Evolutionary conservation across 2,329 filamentous ascomycete species (phyloP).

Genomic region (Aspergillus eucalypticola): DNA sequence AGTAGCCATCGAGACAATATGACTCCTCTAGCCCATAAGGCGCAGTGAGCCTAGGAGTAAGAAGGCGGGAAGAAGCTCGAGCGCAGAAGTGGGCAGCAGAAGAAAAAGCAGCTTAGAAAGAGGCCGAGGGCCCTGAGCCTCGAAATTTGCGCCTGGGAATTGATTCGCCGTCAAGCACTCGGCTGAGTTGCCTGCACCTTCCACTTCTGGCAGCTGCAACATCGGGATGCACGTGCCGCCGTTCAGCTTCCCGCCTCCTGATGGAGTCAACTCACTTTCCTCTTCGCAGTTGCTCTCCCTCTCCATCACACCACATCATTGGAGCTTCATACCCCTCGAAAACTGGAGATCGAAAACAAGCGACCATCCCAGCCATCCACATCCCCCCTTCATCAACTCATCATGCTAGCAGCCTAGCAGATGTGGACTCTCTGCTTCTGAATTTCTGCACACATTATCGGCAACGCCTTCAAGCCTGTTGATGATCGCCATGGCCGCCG

Average conservation of each 20-base stretch:
- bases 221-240: constrained; percentile 4
- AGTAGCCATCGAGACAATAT: not conserved
- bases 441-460: not conserved
- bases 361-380: too few relatives aligned
- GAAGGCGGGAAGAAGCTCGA: not conserved
- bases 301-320: too few relatives aligned
- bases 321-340: not conserved
- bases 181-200: constrained; percentile 14
- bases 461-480: not conserved
- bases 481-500: not conserved
- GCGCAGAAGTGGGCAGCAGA: not conserved
- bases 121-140: not conserved
- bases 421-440: not conserved
- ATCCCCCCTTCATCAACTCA: not conserved
- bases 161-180: constrained; percentile 8
- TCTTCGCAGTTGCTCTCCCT: too few relatives aligned
- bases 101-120: not conserved
- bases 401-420: not conserved
- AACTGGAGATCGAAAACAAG: not conserved
- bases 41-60: not conserved
- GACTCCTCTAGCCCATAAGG: not conserved
- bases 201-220: not conserved
- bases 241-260: not conserved
- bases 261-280: too few relatives aligned
- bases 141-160: not conserved